A percentile compares a stretch with the other conserved stretches of the same genome.
Conservation (phyloP, 1,284 basidiomycete species). For the Boletus mariae region DNA sequence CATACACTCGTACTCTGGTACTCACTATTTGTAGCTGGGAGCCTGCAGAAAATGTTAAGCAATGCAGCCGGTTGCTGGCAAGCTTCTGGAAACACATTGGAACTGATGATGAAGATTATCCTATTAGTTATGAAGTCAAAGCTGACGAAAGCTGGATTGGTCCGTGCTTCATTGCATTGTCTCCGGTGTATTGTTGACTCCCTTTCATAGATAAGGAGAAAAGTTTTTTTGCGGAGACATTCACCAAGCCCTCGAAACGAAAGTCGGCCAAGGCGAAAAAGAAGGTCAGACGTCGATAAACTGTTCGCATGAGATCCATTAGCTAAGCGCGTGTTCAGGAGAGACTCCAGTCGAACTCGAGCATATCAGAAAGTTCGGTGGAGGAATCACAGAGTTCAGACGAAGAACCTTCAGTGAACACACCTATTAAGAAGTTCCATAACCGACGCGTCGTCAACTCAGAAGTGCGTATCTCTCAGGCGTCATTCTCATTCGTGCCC, state of each 20-base stretch:
- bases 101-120: slow-evolving; percentile 50
- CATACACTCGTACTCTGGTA: neutral
- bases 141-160: slow-evolving; percentile 51
- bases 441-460: slow-evolving; percentile 9
- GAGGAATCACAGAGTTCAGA: slow-evolving; percentile 11
- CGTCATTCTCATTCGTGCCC: neutral
- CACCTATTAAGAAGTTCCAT: slow-evolving; percentile 1
- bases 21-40: slow-evolving; percentile 54
- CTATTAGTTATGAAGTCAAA: slow-evolving; percentile 37
- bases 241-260: slow-evolving; percentile 30
- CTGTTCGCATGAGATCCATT: neutral
- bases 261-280: slow-evolving; percentile 23
- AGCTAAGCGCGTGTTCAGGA: slow-evolving; percentile 16
- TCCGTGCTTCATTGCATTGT: slow-evolving; percentile 26
- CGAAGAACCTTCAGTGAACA: neutral
- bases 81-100: slow-evolving; percentile 68
- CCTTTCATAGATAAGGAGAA: slow-evolving; percentile 36
- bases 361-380: slow-evolving; percentile 8
- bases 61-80: slow-evolving; percentile 50
- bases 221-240: slow-evolving; percentile 42
- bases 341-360: slow-evolving; percentile 15
- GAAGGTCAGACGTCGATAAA: slow-evolving; percentile 11
- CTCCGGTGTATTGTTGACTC: neutral
- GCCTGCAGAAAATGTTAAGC: slow-evolving; percentile 50
- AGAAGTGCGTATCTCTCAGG: slow-evolving; percentile 15